Evolutionary conservation across 1,139 yeast genomes (phyloP).

Genomic region (Magnusiomyces tetraspermus): DNA sequence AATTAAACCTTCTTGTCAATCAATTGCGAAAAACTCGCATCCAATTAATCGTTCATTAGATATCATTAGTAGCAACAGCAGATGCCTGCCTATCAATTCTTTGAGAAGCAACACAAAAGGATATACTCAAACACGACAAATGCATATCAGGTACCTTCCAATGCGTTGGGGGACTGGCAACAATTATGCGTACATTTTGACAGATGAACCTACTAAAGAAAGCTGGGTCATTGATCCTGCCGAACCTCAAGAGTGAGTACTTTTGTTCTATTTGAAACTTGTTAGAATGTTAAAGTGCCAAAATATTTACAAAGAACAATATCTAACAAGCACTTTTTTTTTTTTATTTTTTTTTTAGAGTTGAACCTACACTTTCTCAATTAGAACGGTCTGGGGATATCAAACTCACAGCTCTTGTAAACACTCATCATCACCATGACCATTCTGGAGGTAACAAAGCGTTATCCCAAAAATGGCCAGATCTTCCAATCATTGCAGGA

Average conservation of each 20-base stretch:
- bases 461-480: slow-evolving; percentile 36
- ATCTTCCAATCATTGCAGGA: slow-evolving; percentile 73
- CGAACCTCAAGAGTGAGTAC: slow-evolving; percentile 50
- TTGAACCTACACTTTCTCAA: slow-evolving; percentile 35
- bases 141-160: slow-evolving; percentile 75
- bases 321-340: too few species aligned
- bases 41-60: too few species aligned
- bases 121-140: slow-evolving; percentile 38
- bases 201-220: slow-evolving; percentile 55
- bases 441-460: slow-evolving; percentile 81
- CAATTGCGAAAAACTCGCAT: too few species aligned
- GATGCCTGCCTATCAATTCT: too few species aligned
- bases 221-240: slow-evolving; percentile 94
- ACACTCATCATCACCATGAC: slow-evolving; percentile 93
- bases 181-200: slow-evolving; percentile 74
- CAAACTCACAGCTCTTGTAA: slow-evolving; percentile 63
- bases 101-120: too few species aligned
- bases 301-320: too few species aligned
- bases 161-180: slow-evolving; percentile 96
- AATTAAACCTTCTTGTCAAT: too few species aligned
- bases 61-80: too few species aligned
- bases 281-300: too few species aligned
- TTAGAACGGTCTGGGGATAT: slow-evolving; percentile 32
- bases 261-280: too few species aligned
- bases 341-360: slow-evolving; percentile 20